These are phyloP conservation scores for Amaranthus hypochondriacus DNA, from an alignment of 148 eudicot genomes.

Conservation along the genomic window DNA sequence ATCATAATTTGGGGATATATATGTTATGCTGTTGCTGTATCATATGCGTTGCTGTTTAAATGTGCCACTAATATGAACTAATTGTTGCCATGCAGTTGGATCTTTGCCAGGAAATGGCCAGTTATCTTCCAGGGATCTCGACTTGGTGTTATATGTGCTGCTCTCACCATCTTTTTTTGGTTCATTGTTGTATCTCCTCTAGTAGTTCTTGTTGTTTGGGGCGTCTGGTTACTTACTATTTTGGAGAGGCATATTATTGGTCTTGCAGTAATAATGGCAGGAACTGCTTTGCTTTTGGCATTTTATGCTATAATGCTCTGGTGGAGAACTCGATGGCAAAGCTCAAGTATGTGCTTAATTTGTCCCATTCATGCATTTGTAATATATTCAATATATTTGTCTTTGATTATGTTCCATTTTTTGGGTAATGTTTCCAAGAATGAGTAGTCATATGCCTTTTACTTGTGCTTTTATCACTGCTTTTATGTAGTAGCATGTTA, in stretches of 20 bases:
- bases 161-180: constrained; percentile 71
- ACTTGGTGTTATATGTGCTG: constrained; percentile 59
- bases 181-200: constrained; percentile 69
- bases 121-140: constrained; percentile 65
- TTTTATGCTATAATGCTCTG: constrained; percentile 98
- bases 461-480: no score
- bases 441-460: neutral
- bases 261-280: constrained; percentile 88
- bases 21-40: no score
- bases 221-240: constrained; percentile 72
- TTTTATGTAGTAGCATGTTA: no score
- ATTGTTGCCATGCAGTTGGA: constrained; percentile 57
- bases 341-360: constrained; percentile 65
- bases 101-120: constrained; percentile 98
- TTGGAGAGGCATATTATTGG: constrained; percentile 79
- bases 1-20: no score
- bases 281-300: constrained; percentile 87
- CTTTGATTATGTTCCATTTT: neutral
- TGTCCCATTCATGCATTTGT: neutral
- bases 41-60: no score
- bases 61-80: no score
- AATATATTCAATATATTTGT: neutral
- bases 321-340: constrained; percentile 99
- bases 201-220: constrained; percentile 64
- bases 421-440: neutral